These are phyloP conservation scores for Aspergillus asperescens DNA, from an alignment of 495 filamentous ascomycete genomes.

Conservation along the genomic window DNA sequence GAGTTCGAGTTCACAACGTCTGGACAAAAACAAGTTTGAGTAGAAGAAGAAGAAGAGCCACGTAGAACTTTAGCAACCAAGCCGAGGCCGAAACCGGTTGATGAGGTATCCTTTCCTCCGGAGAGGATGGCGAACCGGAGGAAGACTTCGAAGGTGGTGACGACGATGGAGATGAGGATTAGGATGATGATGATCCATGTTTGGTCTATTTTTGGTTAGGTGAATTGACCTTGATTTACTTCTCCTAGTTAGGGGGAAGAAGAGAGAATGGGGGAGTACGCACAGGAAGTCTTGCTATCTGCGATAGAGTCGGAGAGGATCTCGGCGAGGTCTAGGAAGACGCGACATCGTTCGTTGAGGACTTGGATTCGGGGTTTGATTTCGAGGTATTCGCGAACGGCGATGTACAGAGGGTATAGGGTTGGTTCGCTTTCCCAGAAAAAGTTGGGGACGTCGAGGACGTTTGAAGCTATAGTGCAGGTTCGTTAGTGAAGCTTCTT, in stretches of 20 bases:
- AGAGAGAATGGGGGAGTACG: constrained; percentile 4
- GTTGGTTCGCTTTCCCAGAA: constrained; percentile 98
- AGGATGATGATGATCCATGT: constrained; percentile 98
- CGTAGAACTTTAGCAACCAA: constrained; percentile 16
- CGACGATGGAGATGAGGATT: constrained; percentile 82
- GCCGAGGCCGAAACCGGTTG: constrained; percentile 10
- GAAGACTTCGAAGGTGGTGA: constrained; percentile 85
- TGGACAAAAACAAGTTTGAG: constrained; percentile 4
- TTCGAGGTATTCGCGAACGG: constrained; percentile 95
- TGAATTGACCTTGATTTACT: constrained; percentile 9
- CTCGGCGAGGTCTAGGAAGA: constrained; percentile 94
- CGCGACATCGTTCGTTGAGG: constrained; percentile 91
- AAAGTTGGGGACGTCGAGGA: constrained; percentile 96
- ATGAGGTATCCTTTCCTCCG: constrained; percentile 24
- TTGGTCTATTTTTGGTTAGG: constrained; percentile 50
- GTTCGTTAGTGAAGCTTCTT: not conserved
- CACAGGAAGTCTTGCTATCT: constrained; percentile 85
- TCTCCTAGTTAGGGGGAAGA: not conserved
- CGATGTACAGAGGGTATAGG: constrained; percentile 87
- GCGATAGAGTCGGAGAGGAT: constrained; percentile 89
- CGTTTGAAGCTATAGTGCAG: constrained; percentile 68
- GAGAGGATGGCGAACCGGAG: constrained; percentile 77
- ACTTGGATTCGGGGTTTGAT: constrained; percentile 93
- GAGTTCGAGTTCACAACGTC: not conserved
- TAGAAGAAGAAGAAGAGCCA: not conserved